Evolutionary conservation across 164 flowering plant species (phyloP), one percentile per base, ranked within the genome.

Genomic region (Aristolochia contorta): DNA sequence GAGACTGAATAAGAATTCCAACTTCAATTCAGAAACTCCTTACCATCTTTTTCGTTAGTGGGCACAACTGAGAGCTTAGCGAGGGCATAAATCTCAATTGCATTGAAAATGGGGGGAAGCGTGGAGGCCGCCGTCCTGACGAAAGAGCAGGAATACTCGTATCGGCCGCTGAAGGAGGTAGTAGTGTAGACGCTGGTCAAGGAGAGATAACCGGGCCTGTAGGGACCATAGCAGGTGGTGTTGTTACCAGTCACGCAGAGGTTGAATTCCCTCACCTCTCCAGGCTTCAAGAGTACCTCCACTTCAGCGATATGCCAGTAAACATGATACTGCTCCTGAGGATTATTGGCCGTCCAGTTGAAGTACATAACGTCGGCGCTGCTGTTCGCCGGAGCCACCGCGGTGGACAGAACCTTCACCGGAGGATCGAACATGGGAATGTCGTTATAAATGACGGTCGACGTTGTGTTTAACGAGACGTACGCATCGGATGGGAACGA

Each of bases 71-170:
- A 10, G 14, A 10, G 16, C 16, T 20, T 27, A 23, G 27, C 15
- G 7, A 67, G 47, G 6, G 7, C 19, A 58, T 65, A 78, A 47
- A 75, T 14, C 71, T 82, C 86, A 4, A 80, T 6, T 18, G 83
- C 82, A 63, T 78, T 80, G 18, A 80, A 33, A 54, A 80, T 67
- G 2, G 86, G 80, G 0, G 86, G 79, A 50, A 67, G 78, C 12
- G 72, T 70, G 20, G 87, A 75, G 1, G 58, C 59, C 6, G 7
- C 62, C 0, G 80, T 71, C 55, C 32, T 23, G 0, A n/a, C 10
- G 0, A 80, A 6, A 5, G 68, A 55, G 63, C 76, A 64, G 20
- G 4, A 18, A n/a, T 41, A 56, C 49, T 56, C 4, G 9, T 52
- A 4, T 19, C 41, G 59, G 12, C 20, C 27, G 8, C 12, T 23